A percentile compares a stretch with the other conserved stretches of the same genome.
Conservation (phyloP, 768 basidiomycete species). For the Neoboletus subvelutipes region DNA sequence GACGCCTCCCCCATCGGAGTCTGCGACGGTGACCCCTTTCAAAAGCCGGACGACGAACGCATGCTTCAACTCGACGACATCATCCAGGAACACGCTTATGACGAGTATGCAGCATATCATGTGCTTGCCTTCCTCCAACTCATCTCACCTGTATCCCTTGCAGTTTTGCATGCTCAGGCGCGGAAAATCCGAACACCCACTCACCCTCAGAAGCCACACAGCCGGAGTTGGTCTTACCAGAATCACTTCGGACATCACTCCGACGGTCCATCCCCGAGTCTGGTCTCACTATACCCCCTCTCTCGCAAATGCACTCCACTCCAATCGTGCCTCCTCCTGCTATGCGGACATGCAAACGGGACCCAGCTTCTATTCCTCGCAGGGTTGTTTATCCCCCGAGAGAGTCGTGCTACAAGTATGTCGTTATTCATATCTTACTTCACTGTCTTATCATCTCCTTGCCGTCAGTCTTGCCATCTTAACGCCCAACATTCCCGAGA, state of each 20-base stretch:
- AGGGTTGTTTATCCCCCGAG: slow-evolving; percentile 70
- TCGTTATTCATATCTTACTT: slow-evolving; percentile 15
- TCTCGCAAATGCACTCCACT: slow-evolving; percentile 47
- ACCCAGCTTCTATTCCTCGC: slow-evolving; percentile 48
- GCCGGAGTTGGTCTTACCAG: slow-evolving; percentile 32
- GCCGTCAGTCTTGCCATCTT: slow-evolving; percentile 68
- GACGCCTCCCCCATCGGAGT: slow-evolving; percentile 36
- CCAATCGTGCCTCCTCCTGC: slow-evolving; percentile 70
- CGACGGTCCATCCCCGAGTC: slow-evolving; percentile 29
- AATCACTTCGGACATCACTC: slow-evolving; percentile 34
- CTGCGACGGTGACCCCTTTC: slow-evolving; percentile 46
- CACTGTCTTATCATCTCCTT: slow-evolving; percentile 16
- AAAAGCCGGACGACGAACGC: slow-evolving; percentile 49
- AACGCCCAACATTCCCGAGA: slow-evolving; percentile 78
- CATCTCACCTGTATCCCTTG: slow-evolving; percentile 1
- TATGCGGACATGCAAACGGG: slow-evolving; percentile 54
- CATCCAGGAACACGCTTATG: slow-evolving; percentile 71
- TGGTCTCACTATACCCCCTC: slow-evolving; percentile 33
- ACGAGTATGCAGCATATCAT: slow-evolving; percentile 55
- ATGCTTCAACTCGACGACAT: slow-evolving; percentile 74
- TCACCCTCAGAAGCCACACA: slow-evolving; percentile 33
- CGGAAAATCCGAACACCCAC: slow-evolving; percentile 19
- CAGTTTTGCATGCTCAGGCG: slow-evolving; percentile 21
- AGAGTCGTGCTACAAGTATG: slow-evolving; percentile 76
- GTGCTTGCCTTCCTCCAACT: slow-evolving; percentile 5